These are phyloP conservation scores for Pyricularia sp. DNA, from an alignment of 2,329 filamentous ascomycete species.

Conservation along the genomic window DNA sequence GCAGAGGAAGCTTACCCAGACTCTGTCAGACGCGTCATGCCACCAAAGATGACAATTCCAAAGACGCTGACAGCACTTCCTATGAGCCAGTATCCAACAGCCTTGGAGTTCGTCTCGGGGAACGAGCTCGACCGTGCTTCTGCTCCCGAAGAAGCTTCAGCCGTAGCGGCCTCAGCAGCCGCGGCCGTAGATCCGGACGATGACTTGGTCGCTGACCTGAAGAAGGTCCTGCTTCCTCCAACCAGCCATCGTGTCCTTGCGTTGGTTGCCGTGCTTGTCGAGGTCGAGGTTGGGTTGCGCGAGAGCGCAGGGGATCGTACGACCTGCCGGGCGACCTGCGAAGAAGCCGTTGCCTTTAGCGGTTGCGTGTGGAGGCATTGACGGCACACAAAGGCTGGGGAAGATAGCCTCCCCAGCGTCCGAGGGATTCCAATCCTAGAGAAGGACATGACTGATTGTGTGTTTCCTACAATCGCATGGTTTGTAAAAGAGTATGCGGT, in stretches of 20 bases:
- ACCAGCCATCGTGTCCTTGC: not conserved
- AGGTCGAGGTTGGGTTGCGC: not conserved
- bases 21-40: slow-evolving; percentile 86
- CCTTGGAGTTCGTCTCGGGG: slow-evolving; percentile 58
- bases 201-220: slow-evolving; percentile 12
- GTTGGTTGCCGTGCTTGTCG: not conserved
- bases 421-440: slow-evolving; percentile 19
- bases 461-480: not conserved
- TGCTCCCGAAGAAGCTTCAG: slow-evolving; percentile 16
- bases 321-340: slow-evolving; percentile 14
- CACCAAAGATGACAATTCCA: slow-evolving; percentile 92
- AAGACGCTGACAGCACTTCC: slow-evolving; percentile 90
- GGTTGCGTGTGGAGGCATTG: slow-evolving; percentile 32
- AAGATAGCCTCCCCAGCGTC: slow-evolving; percentile 14
- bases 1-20: slow-evolving; percentile 58
- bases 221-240: slow-evolving; percentile 13
- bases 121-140: slow-evolving; percentile 26
- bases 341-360: slow-evolving; percentile 7
- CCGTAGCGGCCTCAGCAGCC: slow-evolving; percentile 10
- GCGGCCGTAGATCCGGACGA: slow-evolving; percentile 5
- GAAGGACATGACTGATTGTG: slow-evolving; percentile 15
- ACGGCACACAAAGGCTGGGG: slow-evolving; percentile 34
- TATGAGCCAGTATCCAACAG: slow-evolving; percentile 85
- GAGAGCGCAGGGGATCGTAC: slow-evolving; percentile 20
- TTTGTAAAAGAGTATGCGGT: not conserved